Base-by-base conservation (phyloP, 495 filamentous ascomycete genomes). In the Rhypophila decipiens region DNA sequence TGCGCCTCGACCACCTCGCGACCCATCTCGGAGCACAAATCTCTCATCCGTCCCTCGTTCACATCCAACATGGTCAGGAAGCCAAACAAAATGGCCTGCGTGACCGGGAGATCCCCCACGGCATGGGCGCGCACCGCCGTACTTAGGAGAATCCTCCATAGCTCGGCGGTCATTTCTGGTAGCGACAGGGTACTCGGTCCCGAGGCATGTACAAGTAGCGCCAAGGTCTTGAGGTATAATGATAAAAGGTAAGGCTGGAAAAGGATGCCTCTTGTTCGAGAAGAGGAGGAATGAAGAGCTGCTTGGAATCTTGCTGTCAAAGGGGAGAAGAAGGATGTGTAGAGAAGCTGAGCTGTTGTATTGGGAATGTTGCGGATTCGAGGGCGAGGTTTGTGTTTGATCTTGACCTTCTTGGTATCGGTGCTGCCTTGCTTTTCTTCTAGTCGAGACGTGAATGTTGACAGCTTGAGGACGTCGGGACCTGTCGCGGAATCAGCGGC, bases 31-130 rank as follows among this genome's bases (percentile, higher is more conserved):
- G 66, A 79, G 59, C 94, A 90, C 5, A 94, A 70, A 23, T 75
- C 73, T 34, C 82, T 77, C 39, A 90, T 85, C 60, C 91, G 85
- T 29, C 80, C 76, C 56, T 82, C 80, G 47, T 95, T 95, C n/a
- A 95, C 71, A 46, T 95, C 88, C 10, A 97, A 65, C 19, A 95
- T 47, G n/a, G 84, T 85, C 24, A 96, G 68, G 43, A 96, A 80
- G 2, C 79, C 77, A 42, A 93, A 86, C 11, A 97, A 67, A 35
- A 95, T 65, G 0, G 87, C 85, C 36, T 86, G 77, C 8, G 87
- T 76, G 11, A 96, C 72, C 0, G 64, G 63, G 2, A 79, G 64
- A 29, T 93, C 85, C 1, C 72, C 72, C 17, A 73, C 68, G 31
- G 59, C 70, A 45, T 61, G 74, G 43, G 29, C 65, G 31, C 64